Conservation (phyloP, 257 asterid species). For the Ilex asprella region DNA sequence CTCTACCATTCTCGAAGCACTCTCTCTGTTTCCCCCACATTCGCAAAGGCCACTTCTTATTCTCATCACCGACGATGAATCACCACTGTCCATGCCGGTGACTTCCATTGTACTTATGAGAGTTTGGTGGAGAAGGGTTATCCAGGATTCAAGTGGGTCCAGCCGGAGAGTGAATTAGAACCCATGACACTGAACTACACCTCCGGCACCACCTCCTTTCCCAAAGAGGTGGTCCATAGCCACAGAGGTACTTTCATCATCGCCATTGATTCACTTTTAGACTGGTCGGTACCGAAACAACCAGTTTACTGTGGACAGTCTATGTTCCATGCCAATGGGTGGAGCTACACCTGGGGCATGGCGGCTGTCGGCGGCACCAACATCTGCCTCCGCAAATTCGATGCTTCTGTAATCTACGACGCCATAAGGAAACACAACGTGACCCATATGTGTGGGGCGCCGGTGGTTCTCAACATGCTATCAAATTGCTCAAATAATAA, state of each 20-base stretch:
- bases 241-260: conserved; percentile 55
- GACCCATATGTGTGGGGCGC: conserved; percentile 90
- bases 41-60: conserved; percentile 35
- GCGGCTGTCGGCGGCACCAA: conserved; percentile 67
- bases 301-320: conserved; percentile 81
- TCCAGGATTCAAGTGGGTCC: conserved; percentile 49
- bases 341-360: conserved; percentile 88
- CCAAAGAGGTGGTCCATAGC: conserved; percentile 73
- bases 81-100: neutral
- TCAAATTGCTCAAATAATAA: conserved; percentile 22
- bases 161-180: conserved; percentile 46
- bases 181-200: conserved; percentile 66
- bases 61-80: conserved; percentile 27
- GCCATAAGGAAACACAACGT: conserved; percentile 36
- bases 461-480: conserved; percentile 72
- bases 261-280: conserved; percentile 45
- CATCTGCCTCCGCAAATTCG: conserved; percentile 62
- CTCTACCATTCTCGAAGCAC: conserved; percentile 36
- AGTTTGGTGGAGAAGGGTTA: conserved; percentile 35
- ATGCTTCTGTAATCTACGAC: conserved; percentile 32
- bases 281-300: conserved; percentile 61
- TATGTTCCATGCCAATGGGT: conserved; percentile 87
- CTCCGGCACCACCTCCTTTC: conserved; percentile 80
- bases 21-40: conserved; percentile 37
- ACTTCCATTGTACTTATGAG: conserved; percentile 23